Evolutionary conservation across 352 stramenopile species (phyloP).

Genomic region (Phytophthora cactorum): DNA sequence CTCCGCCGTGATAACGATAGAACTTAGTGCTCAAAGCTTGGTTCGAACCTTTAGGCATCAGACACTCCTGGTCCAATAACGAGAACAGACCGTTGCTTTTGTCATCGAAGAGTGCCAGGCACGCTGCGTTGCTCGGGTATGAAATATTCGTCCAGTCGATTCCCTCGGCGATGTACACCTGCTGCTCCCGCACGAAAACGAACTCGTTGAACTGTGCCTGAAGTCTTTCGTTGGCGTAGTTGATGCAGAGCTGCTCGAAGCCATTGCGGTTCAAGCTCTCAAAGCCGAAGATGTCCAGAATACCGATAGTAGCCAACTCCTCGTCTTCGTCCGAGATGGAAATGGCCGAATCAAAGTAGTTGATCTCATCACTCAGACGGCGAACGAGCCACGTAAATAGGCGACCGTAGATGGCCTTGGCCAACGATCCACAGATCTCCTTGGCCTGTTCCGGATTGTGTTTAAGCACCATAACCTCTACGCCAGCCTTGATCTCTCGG

Average conservation of each 20-base stretch:
- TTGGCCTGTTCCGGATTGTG: conserved; percentile 73
- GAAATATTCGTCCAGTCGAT: conserved; percentile 89
- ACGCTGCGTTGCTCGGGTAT: conserved; percentile 84
- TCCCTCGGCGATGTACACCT: conserved; percentile 81
- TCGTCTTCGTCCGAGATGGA: conserved; percentile 55
- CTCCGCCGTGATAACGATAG: conserved; percentile 70
- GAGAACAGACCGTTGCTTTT: conserved; percentile 83
- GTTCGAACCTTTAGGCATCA: conserved; percentile 87
- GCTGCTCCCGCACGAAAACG: conserved; percentile 87
- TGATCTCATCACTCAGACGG: conserved; percentile 83
- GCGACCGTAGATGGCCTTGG: conserved; percentile 96
- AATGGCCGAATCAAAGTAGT: conserved; percentile 57
- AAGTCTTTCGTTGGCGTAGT: conserved; percentile 87
- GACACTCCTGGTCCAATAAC: conserved; percentile 83
- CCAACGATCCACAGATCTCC: conserved; percentile 93
- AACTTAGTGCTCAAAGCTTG: conserved; percentile 82
- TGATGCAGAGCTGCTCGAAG: conserved; percentile 90
- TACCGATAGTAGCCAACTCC: conserved; percentile 76
- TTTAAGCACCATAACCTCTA: conserved; percentile 88
- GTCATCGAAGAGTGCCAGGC: conserved; percentile 83
- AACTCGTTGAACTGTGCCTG: conserved; percentile 92
- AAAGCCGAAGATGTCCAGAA: conserved; percentile 92
- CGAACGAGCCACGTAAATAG: conserved; percentile 97
- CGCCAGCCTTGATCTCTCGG: conserved; percentile 91
- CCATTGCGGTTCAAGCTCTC: conserved; percentile 85